Base-by-base conservation (phyloP, 1,139 yeast species). In the Hemisphaericaspora xylofermentans region DNA sequence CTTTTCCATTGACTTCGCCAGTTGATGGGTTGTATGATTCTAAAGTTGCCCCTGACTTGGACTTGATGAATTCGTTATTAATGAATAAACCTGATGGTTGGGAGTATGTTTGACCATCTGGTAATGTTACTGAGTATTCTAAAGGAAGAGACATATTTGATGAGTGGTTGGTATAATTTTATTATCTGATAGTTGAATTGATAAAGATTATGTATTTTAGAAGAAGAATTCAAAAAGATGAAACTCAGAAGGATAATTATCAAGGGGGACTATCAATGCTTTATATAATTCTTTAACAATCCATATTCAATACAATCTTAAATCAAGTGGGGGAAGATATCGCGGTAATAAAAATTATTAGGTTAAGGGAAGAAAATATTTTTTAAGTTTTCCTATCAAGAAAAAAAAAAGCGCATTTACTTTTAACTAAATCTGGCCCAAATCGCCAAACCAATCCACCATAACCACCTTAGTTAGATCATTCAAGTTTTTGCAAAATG, bases 1-100 rank as follows among this genome's bases (percentile, higher is more conserved):
- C 89, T 2, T 75, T 58, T 14, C 85, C 78, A 50, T 85, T 82
- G 45, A 67, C 66, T 54, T 84, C 79, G 15, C 84, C 91, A 17
- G 91, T 85, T 24, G 82, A 66, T 35, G 91, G 89, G 51, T 80
- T 74, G 45, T 76, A 74, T 18, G 84, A 84, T 18, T 74, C 78
- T 46, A 82, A 67, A 24, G 81, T 81, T 55, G 80, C 76, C 27
- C 88, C 88, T 15, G 78, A 63, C 46, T 71, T 67, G 24, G 89
- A 74, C 43, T 74, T 64, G 47, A 84, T 84, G 57, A 83, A 88
- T 61, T 86, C 87, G 60, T 85, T 85, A 71, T 86, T 83, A 61
- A 88, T 84, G 73, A 86, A 87, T 56, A 88, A 71, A 44, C 95
- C 95, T 14, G 84, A 69, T 48, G 95, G 96, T 61, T 86, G 71